Evolutionary conservation across 352 stramenopile species (phyloP).

Genomic region (Phytophthora ramorum): DNA sequence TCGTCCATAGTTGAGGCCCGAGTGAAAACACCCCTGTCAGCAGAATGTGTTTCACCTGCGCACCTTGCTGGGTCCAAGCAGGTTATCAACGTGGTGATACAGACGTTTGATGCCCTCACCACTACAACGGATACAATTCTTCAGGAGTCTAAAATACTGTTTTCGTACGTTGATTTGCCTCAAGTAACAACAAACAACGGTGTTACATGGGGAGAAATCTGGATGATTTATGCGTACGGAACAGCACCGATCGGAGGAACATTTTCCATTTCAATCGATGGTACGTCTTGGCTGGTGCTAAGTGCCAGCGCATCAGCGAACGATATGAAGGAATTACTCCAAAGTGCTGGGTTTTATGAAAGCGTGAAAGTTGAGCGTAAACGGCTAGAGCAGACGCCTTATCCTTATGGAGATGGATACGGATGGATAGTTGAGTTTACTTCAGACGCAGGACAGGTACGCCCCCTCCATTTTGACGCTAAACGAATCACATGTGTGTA

Average conservation of each 20-base stretch:
- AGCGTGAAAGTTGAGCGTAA: conserved; percentile 26
- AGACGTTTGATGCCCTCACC: conserved; percentile 20
- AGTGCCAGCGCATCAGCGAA: conserved; percentile 1
- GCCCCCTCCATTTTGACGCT: conserved; percentile 36
- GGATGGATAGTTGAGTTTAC: conserved; percentile 58
- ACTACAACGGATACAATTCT: neutral
- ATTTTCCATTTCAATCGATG: conserved; percentile 38
- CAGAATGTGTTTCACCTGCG: conserved; percentile 40
- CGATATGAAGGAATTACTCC: neutral
- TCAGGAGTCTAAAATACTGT: conserved; percentile 30
- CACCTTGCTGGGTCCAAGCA: conserved; percentile 14
- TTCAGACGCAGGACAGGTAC: conserved; percentile 40
- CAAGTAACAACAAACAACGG: conserved; percentile 13
- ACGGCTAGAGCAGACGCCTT: conserved; percentile 35
- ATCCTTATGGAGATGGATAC: conserved; percentile 50
- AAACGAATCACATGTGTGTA: conserved; percentile 14
- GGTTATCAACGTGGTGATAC: conserved; percentile 37
- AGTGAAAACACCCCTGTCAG: conserved; percentile 21
- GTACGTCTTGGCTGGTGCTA: neutral
- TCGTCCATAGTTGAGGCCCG: conserved; percentile 27
- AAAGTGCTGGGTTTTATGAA: conserved; percentile 1
- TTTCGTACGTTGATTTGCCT: conserved; percentile 46
- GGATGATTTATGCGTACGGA: conserved; percentile 49
- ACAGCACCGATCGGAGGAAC: conserved; percentile 41
- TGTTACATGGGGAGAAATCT: conserved; percentile 10